phyloP scores from a whole-genome alignment of 345 rosid genomes.

The Aethionema arabicum region DNA sequence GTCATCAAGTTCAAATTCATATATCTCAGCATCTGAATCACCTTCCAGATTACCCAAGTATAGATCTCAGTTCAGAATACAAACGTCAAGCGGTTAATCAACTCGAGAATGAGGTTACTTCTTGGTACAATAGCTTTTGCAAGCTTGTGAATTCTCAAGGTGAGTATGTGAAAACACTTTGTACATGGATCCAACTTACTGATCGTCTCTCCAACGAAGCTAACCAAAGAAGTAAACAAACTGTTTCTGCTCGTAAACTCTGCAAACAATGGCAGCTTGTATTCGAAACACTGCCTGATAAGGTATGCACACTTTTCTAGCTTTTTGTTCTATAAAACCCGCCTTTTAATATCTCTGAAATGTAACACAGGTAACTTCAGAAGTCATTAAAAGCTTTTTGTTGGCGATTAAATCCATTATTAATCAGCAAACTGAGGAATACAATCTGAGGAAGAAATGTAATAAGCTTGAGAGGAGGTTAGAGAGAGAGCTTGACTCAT shows the following conservation, averaged over 20 bases:
- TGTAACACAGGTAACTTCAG: slow-evolving; percentile 58
- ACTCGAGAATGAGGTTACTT: slow-evolving; percentile 68
- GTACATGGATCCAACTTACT: slow-evolving; percentile 64
- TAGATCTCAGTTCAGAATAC: slow-evolving; percentile 59
- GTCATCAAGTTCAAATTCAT: slow-evolving; percentile 72
- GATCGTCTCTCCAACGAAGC: slow-evolving; percentile 51
- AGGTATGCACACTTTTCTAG: slow-evolving; percentile 45
- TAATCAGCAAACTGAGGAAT: slow-evolving; percentile 63
- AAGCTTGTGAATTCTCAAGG: slow-evolving; percentile 57
- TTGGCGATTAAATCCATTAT: slow-evolving; percentile 54
- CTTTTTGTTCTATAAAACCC: slow-evolving; percentile 16
- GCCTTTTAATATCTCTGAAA: neutral
- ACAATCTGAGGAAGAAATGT: slow-evolving; percentile 50
- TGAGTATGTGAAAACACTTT: slow-evolving; percentile 67
- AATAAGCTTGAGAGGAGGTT: slow-evolving; percentile 62
- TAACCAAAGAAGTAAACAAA: slow-evolving; percentile 45
- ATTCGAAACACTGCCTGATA: slow-evolving; percentile 65
- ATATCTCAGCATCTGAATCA: slow-evolving; percentile 69
- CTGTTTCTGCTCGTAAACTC: slow-evolving; percentile 53
- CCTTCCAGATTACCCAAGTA: slow-evolving; percentile 45
- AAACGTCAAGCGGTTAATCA: slow-evolving; percentile 75
- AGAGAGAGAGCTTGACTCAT: slow-evolving; percentile 55
- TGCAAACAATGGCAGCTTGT: slow-evolving; percentile 66
- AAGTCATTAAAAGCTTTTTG: slow-evolving; percentile 63
- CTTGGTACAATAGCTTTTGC: slow-evolving; percentile 81